Evolutionary conservation across 495 filamentous ascomycete genomes (phyloP), one percentile per base, ranked within the genome.

Genomic region (Neurospora discreta): DNA sequence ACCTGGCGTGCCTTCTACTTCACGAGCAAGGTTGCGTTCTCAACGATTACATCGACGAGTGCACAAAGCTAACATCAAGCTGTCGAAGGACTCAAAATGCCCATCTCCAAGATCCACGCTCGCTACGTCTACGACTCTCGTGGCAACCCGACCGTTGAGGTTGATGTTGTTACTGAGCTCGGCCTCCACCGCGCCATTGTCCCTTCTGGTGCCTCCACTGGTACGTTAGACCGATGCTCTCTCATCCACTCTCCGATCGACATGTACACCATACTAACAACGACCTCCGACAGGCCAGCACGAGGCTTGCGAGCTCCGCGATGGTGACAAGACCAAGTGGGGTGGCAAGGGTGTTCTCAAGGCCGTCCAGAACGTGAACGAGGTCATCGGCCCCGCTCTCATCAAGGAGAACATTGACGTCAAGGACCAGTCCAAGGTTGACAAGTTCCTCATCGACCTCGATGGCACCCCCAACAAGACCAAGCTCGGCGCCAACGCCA

Each of bases 121-220:
- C 95, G 96, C 80, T 93, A 90, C 76, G 93, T 99, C 86, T 99
- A 99, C 88, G 96, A 99, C 90, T 98, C 95, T 82, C 96, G 96
- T 81, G 96, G 95, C 81, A 98, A 97, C 88, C 93, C 93, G 75
- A 97, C 93, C 81, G 93, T 95, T 78, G 84, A 87, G 81, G 96
- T 98, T 75, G 96, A 98, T 81, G 89, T 99, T 80, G 91, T 96
- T 84, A 98, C 95, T 75, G 92, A 95, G 85, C 95, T 91, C 77
- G 96, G 96, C 77, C 90, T 99, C 46, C 94, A 98, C 90, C 93
- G 96, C 80, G 95, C 95, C 82, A 98, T 98, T 83, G 96, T 99
- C 75, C 95, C 95, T 76, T 98, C 95, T 71, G 95, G 96, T 82
- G 95, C 95, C 80, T 98, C 95, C 76, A 98, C 95, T 78, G 94